Conservation (phyloP, 2,329 filamentous ascomycete species). For the Tolypocladium capitatum region DNA sequence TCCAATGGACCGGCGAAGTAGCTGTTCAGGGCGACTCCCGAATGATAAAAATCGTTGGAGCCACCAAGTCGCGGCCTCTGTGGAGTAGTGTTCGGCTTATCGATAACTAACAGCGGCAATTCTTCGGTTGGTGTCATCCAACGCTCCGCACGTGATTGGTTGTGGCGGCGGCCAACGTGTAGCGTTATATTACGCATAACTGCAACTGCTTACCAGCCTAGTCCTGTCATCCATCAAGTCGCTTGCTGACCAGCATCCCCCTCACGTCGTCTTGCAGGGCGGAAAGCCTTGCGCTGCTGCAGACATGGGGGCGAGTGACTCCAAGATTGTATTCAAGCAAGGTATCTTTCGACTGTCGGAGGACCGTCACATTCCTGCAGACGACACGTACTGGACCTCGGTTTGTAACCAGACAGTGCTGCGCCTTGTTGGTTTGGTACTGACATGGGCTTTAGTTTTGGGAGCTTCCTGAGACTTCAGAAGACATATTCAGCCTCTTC, state of each 20-base stretch:
- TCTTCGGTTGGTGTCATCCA: neutral
- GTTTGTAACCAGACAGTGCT: slow-evolving; percentile 37
- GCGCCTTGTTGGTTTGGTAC: neutral
- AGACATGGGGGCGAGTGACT: slow-evolving; percentile 91
- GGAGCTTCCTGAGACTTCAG: slow-evolving; percentile 88
- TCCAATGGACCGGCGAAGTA: too few relatives aligned
- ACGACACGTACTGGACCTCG: slow-evolving; percentile 87
- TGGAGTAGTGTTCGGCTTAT: neutral
- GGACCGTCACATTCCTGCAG: slow-evolving; percentile 71
- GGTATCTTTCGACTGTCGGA: slow-evolving; percentile 96
- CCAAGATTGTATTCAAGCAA: slow-evolving; percentile 97
- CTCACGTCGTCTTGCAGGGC: slow-evolving; percentile 5
- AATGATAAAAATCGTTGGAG: neutral
- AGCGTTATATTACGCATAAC: too few relatives aligned
- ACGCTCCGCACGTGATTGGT: slow-evolving; percentile 6
- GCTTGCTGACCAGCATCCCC: slow-evolving; percentile 4
- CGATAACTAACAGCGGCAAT: slow-evolving; percentile 5
- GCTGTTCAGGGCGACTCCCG: neutral
- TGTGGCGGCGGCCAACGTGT: too few relatives aligned
- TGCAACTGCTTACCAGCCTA: too few relatives aligned
- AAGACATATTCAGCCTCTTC: slow-evolving; percentile 95
- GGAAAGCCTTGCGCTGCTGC: slow-evolving; percentile 13
- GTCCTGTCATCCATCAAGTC: too few relatives aligned
- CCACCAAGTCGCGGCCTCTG: neutral
- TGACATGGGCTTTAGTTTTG: slow-evolving; percentile 56